These are phyloP conservation scores for Spathaspora gorwiae DNA, from an alignment of 805 yeast genomes.

Conservation along the genomic window DNA sequence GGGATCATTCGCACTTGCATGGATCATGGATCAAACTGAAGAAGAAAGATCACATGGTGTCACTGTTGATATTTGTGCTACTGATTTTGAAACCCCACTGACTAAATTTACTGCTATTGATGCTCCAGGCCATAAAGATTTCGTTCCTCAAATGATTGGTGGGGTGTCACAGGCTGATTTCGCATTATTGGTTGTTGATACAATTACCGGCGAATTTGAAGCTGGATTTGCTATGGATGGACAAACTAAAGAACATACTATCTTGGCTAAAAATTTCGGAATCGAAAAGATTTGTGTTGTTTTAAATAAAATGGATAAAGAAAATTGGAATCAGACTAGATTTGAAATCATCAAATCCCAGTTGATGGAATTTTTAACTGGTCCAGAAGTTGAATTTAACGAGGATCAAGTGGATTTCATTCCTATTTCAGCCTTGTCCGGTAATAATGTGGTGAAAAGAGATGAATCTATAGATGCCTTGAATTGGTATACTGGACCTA, in stretches of 20 bases:
- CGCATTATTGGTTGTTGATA: constrained; percentile 68
- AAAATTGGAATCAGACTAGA: constrained; percentile 51
- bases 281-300: constrained; percentile 57
- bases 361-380: constrained; percentile 46
- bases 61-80: constrained; percentile 72
- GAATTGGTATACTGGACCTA: constrained; percentile 46
- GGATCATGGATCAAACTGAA: constrained; percentile 78
- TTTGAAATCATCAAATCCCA: constrained; percentile 48
- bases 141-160: constrained; percentile 81
- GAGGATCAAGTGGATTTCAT: constrained; percentile 43
- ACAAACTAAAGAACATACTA: constrained; percentile 75
- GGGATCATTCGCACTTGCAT: constrained; percentile 76
- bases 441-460: constrained; percentile 56
- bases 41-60: constrained; percentile 78
- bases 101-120: constrained; percentile 68
- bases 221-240: constrained; percentile 64
- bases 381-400: constrained; percentile 48
- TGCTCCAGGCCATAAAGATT: constrained; percentile 82
- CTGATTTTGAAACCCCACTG: constrained; percentile 53
- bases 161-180: constrained; percentile 78
- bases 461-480: constrained; percentile 23
- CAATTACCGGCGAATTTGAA: constrained; percentile 64
- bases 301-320: constrained; percentile 67
- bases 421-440: constrained; percentile 68
- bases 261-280: constrained; percentile 64